phyloP scores from a whole-genome alignment of 2,329 filamentous ascomycete genomes.

The Lasiodiplodia theobromae region DNA sequence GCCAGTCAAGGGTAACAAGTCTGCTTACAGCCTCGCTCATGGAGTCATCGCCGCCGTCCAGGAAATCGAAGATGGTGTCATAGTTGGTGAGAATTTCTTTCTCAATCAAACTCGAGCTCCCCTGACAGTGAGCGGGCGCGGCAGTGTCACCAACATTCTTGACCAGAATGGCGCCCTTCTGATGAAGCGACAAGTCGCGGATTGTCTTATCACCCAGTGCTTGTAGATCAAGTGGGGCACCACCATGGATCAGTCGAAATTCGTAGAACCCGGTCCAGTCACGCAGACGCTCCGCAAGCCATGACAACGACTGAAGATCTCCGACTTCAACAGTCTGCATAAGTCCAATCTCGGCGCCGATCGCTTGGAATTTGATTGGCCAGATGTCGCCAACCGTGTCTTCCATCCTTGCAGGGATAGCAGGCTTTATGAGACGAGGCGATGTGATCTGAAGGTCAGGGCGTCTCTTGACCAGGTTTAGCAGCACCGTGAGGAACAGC shows the following conservation, averaged over 20 bases:
- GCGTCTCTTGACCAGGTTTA: constrained; percentile 7
- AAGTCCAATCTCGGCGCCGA: constrained; percentile 66
- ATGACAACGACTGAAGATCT: constrained; percentile 66
- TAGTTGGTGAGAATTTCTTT: constrained; percentile 83
- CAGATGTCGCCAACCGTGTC: constrained; percentile 68
- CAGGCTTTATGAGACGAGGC: constrained; percentile 1
- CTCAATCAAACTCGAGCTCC: constrained; percentile 63
- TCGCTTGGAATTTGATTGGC: constrained; percentile 76
- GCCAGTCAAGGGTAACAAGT: not conserved
- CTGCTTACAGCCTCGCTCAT: constrained; percentile 40
- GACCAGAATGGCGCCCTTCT: constrained; percentile 37
- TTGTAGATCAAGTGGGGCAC: constrained; percentile 41
- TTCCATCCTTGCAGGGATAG: constrained; percentile 59
- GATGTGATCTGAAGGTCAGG: constrained; percentile 18
- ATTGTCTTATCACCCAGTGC: constrained; percentile 63
- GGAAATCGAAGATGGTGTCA: constrained; percentile 79
- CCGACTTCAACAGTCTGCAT: constrained; percentile 71
- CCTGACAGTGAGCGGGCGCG: constrained; percentile 13
- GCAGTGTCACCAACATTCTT: constrained; percentile 5
- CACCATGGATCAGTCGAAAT: constrained; percentile 75
- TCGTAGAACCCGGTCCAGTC: constrained; percentile 77
- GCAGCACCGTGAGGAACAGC: constrained; percentile 44
- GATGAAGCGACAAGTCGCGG: constrained; percentile 67
- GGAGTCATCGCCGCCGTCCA: constrained; percentile 70
- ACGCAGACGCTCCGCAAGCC: constrained; percentile 68